Base-by-base conservation (phyloP, 495 filamentous ascomycete species). In the Staphylotrichum tortipilum region DNA sequence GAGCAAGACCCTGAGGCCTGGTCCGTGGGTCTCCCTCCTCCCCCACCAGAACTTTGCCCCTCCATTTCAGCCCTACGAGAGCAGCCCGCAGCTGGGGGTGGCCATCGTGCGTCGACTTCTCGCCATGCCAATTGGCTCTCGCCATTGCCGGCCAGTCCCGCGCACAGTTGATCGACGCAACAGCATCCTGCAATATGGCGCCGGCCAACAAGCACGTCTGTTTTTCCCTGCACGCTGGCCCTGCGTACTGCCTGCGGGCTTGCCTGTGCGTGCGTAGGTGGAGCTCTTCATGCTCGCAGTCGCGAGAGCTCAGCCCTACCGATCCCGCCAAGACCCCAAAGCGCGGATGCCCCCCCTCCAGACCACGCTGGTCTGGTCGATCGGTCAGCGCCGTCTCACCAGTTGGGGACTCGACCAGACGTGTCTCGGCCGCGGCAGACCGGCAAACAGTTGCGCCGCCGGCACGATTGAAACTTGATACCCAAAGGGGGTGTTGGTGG, bases 11-110 rank as follows among this genome's bases (percentile, higher is more conserved):
- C n/a, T n/a, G n/a, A n/a, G n/a, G n/a, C n/a, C n/a, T n/a, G n/a
- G n/a, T n/a, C n/a, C n/a, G n/a, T n/a, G n/a, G n/a, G n/a, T n/a
- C n/a, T n/a, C n/a, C n/a, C n/a, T n/a, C n/a, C n/a, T n/a, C n/a
- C n/a, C n/a, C n/a, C n/a, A n/a, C n/a, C n/a, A n/a, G n/a, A n/a
- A n/a, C n/a, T n/a, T n/a, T 26, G 21, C n/a, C 42, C 47, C 54
- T 41, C 55, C 58, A 53, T 53, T 43, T 58, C 57, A 60, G 55
- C 58, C 58, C 58, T 61, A 61, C 26, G 58, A 50, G 17, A 17
- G 31, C n/a, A n/a, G 44, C 29, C 44, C n/a, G 23, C 28, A 33
- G 23, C 23, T 42, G 36, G 51, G 51, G 51, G 38, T 44, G 34
- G 49, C 47, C 46, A 23, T 39, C 37, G 11, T 23, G 49, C 31